Conservation (phyloP, 2,329 filamentous ascomycete species). For the Aspergillus persii region DNA sequence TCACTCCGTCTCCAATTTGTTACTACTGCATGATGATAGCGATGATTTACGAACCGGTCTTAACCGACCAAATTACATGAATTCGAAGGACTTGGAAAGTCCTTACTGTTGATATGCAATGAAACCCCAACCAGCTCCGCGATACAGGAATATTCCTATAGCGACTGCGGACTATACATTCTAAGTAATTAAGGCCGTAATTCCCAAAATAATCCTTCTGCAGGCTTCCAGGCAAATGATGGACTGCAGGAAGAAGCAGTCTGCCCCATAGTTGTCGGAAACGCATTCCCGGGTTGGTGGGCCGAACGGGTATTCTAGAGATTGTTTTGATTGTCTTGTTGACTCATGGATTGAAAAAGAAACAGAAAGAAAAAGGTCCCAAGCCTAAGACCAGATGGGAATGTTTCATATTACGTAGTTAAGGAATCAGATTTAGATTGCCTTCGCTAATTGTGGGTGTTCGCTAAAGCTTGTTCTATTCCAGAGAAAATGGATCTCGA, state of each 20-base stretch:
- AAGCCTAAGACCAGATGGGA: too few species aligned
- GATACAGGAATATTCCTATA: too few species aligned
- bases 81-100: not conserved
- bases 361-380: too few species aligned
- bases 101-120: not conserved
- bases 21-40: conserved; percentile 4
- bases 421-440: too few species aligned
- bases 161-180: too few species aligned
- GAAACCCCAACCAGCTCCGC: too few species aligned
- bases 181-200: too few species aligned
- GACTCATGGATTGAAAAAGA: not conserved
- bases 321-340: not conserved
- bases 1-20: not conserved
- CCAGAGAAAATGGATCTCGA: too few species aligned
- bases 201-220: not conserved
- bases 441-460: too few species aligned
- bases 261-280: conserved; percentile 2
- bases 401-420: too few species aligned
- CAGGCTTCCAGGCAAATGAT: not conserved
- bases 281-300: conserved; percentile 9
- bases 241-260: not conserved
- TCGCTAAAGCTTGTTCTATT: too few species aligned
- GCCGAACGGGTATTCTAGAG: not conserved
- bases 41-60: conserved; percentile 8
- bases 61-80: not conserved